These are phyloP conservation scores for Ceratobasidium sp. DNA, from an alignment of 1,284 basidiomycete species.

Conservation along the genomic window DNA sequence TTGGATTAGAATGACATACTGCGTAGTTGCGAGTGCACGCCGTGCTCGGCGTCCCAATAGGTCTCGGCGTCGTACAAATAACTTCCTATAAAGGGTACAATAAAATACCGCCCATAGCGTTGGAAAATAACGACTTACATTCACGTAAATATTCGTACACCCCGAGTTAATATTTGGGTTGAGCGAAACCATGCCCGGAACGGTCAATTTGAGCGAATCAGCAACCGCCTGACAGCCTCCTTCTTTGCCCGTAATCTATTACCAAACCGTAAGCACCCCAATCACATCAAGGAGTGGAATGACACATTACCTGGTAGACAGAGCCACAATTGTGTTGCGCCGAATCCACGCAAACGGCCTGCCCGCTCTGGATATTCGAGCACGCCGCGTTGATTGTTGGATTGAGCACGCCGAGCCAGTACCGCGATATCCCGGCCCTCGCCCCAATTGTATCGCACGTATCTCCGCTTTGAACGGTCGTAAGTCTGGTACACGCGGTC, in stretches of 20 bases:
- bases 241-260: background rate
- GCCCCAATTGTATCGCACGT: slow-evolving; percentile 15
- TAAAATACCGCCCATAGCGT: too few species aligned
- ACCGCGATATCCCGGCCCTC: background rate
- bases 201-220: background rate
- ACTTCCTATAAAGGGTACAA: too few species aligned
- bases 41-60: background rate
- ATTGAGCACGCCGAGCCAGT: slow-evolving; percentile 6
- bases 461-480: background rate
- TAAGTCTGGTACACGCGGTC: background rate
- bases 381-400: slow-evolving; percentile 23
- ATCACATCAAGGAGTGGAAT: background rate
- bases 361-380: slow-evolving; percentile 6
- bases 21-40: background rate
- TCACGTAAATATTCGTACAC: background rate
- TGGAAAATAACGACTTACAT: background rate
- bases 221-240: background rate
- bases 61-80: too few species aligned
- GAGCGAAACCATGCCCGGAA: background rate
- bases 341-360: slow-evolving; percentile 10
- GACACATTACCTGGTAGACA: background rate
- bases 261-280: background rate
- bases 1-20: background rate
- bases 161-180: slow-evolving; percentile 15
- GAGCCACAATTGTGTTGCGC: slow-evolving; percentile 3